A percentile compares a stretch with the other conserved stretches of the same genome.
Evolutionary conservation across 306 rosid species (phyloP).

Genomic region (Quercus robur): DNA sequence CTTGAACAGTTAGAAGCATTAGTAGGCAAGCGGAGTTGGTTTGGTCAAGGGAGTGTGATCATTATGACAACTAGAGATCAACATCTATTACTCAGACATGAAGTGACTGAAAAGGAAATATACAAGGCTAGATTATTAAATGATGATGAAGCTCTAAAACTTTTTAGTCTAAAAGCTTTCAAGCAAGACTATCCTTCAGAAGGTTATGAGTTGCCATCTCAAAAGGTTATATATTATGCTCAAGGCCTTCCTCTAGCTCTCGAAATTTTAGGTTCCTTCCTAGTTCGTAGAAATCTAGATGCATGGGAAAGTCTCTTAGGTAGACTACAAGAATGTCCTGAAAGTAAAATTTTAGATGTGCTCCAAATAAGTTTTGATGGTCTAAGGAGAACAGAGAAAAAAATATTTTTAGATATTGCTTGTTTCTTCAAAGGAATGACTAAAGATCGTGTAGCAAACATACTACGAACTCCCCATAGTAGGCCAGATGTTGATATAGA

Average conservation of each 20-base stretch:
- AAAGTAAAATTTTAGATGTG: rapidly evolving
- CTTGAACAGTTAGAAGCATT: neutral
- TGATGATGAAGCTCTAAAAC: neutral
- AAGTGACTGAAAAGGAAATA: too few relatives aligned
- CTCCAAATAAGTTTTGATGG: neutral
- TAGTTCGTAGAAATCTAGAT: neutral
- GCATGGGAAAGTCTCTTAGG: neutral
- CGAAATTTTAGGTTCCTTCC: neutral
- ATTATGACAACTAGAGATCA: too few relatives aligned
- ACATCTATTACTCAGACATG: too few relatives aligned
- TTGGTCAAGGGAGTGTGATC: neutral
- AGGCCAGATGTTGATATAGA: neutral
- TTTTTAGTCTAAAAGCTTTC: neutral
- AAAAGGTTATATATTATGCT: neutral
- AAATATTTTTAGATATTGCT: neutral
- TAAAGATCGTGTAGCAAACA: neutral
- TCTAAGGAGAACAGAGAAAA: neutral
- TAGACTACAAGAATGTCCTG: neutral
- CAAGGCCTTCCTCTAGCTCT: neutral
- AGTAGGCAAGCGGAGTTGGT: neutral
- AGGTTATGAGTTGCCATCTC: neutral
- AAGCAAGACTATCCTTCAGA: neutral
- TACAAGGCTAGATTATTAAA: neutral
- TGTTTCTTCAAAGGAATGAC: neutral
- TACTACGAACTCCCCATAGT: neutral